Evolutionary conservation across 1,284 basidiomycete species (phyloP), one percentile per base, ranked within the genome.

Genomic region (Marasmius sp.): DNA sequence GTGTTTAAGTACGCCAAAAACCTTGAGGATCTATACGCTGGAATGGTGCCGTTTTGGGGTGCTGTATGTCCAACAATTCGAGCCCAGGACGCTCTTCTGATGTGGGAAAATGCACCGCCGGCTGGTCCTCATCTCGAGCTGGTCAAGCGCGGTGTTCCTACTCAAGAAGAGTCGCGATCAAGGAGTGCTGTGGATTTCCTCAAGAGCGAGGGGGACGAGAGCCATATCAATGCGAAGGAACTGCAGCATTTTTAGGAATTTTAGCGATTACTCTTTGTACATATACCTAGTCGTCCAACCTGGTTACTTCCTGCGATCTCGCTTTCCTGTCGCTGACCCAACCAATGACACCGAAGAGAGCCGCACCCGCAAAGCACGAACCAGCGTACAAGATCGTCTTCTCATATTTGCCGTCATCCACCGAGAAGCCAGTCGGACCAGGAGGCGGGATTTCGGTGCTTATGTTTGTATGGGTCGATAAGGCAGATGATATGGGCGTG

Each of bases 401-500:
- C 47, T 71, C 68, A 59, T 68, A 74, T 50, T 63, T 62, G 3
- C 73, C 72, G n/a, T 64, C 66, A 5, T 65, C 72, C 8, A 75
- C 73, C 20, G 66, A 61, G 58, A 72, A 74, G 0, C 72, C 73
- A 8, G 37, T 38, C 27, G 38, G n/a, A 37, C 36, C 6, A 37
- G 6, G 5, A 16, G n/a, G 9, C 6, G 34, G 34, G 10, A 38
- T 10, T 14, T 22, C 20, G 10, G 52, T 37, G 34, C 38, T 49
- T 3, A 27, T 18, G 20, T 36, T 36, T 27, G 50, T 33, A n/a
- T 27, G 20, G 27, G 14, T 6, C n/a, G 57, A 59, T n/a, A 72
- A 64, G 16, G 66, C 68, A 1, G 78, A 74, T 8, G 78, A 74
- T 48, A 81, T 76, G 6, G 78, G 79, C 8, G 77, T 77, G 6